These are phyloP conservation scores for Pseudozyma pruni DNA, from an alignment of 1,284 basidiomycete genomes.

Conservation along the genomic window DNA sequence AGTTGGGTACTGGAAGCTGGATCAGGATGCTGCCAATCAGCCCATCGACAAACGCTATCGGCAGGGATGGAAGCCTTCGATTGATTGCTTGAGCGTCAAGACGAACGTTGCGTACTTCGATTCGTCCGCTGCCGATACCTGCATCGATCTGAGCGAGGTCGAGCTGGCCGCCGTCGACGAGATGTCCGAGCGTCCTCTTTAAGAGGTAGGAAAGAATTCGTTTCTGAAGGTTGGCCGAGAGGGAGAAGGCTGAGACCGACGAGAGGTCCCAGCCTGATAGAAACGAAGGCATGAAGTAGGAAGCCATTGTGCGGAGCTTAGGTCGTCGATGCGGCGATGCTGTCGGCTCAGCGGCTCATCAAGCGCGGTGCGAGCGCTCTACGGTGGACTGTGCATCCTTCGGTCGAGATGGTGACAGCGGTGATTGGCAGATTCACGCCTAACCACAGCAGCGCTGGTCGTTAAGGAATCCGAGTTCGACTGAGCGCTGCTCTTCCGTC, in stretches of 20 bases:
- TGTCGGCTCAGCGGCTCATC: neutral
- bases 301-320: constrained; percentile 38
- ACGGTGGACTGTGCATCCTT: constrained; percentile 18
- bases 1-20: constrained; percentile 55
- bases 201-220: constrained; percentile 90
- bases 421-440: constrained; percentile 16
- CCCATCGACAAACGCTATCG: constrained; percentile 78
- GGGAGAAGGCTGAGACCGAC: constrained; percentile 40
- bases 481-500: neutral
- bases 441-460: too few species aligned
- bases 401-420: neutral
- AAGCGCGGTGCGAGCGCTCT: constrained; percentile 19
- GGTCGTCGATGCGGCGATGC: neutral
- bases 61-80: constrained; percentile 69
- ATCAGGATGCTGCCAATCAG: constrained; percentile 62
- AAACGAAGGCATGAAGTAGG: constrained; percentile 45
- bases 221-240: constrained; percentile 85
- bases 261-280: constrained; percentile 46
- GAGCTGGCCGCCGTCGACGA: constrained; percentile 86
- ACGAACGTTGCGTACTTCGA: constrained; percentile 85
- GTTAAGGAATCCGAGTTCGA: neutral
- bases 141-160: constrained; percentile 88
- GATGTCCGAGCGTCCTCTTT: constrained; percentile 82
- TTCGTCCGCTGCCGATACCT: constrained; percentile 86
- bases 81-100: constrained; percentile 73